phyloP scores from a whole-genome alignment of 345 rosid genomes.

The Diplotaxis tenuifolia region DNA sequence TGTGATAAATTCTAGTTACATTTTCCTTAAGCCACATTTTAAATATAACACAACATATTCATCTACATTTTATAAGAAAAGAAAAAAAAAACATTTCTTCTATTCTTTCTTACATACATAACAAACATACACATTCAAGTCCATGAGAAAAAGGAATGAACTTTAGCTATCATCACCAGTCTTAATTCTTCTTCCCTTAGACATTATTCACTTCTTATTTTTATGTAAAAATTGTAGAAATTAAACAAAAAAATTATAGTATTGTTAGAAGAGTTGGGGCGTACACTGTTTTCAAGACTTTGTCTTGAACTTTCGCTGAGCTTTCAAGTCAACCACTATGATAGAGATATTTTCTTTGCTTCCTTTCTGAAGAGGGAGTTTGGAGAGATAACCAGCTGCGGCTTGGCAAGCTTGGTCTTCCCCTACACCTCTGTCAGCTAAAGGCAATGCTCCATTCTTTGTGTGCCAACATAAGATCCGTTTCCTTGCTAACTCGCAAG shows the following conservation, averaged over 20 bases:
- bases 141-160: constrained; percentile 73
- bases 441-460: too few relatives aligned
- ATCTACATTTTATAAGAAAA: constrained; percentile 12
- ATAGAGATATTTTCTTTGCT: constrained; percentile 83
- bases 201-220: constrained; percentile 28
- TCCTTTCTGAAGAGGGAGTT: constrained; percentile 71
- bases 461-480: too few relatives aligned
- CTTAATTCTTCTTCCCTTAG: constrained; percentile 23
- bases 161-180: constrained; percentile 45
- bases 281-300: constrained; percentile 42
- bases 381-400: constrained; percentile 64
- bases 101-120: constrained; percentile 44
- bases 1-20: constrained; percentile 27
- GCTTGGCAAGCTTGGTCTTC: too few relatives aligned
- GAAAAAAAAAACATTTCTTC: too few relatives aligned
- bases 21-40: constrained; percentile 14
- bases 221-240: constrained; percentile 33
- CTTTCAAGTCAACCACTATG: too few relatives aligned
- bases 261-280: constrained; percentile 16
- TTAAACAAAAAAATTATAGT: constrained; percentile 22
- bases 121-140: constrained; percentile 37
- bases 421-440: too few relatives aligned
- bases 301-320: constrained; percentile 72
- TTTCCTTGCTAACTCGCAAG: too few relatives aligned
- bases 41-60: constrained; percentile 20